A percentile compares a stretch with the other conserved stretches of the same genome.
Evolutionary conservation across 495 filamentous ascomycete genomes (phyloP).

Genomic region (Neurospora discreta): DNA sequence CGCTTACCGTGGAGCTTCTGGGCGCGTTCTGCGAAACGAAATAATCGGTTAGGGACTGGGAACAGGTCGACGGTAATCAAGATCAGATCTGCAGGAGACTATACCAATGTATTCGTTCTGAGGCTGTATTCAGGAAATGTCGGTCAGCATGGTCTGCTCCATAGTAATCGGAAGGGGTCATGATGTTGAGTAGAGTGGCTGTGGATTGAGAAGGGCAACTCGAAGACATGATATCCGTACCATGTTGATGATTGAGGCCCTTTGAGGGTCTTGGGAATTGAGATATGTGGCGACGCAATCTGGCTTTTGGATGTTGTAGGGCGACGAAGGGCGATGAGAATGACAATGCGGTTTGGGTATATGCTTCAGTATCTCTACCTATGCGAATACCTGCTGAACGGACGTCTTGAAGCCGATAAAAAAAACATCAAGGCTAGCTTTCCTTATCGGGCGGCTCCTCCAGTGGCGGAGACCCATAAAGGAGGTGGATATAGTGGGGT

Average conservation of each 20-base stretch:
- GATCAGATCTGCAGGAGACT: not conserved
- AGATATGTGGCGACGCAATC: not conserved
- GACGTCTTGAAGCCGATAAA: constrained; percentile 1
- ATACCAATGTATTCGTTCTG: constrained; percentile 86
- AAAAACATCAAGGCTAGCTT: constrained; percentile 2
- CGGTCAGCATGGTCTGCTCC: not conserved
- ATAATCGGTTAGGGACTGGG: constrained; percentile 1
- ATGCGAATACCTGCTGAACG: not conserved
- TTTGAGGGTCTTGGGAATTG: constrained; percentile 17
- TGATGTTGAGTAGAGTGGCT: constrained; percentile 5
- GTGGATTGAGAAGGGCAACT: not conserved
- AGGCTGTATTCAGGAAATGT: constrained; percentile 42
- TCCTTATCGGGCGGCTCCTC: not conserved
- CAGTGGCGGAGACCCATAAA: not conserved
- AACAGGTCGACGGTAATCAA: not conserved
- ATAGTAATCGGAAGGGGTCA: not conserved
- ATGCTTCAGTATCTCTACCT: not conserved
- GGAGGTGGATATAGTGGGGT: not conserved
- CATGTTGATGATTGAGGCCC: constrained; percentile 22
- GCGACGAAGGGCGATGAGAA: not conserved
- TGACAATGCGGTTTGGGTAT: not conserved
- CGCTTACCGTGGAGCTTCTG: constrained; percentile 44
- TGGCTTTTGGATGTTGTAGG: not conserved
- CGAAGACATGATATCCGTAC: constrained; percentile 8
- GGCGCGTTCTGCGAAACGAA: constrained; percentile 13